Evolutionary conservation across 805 yeast species (phyloP), one percentile per base, ranked within the genome.

Genomic region (Candida incommunis): DNA sequence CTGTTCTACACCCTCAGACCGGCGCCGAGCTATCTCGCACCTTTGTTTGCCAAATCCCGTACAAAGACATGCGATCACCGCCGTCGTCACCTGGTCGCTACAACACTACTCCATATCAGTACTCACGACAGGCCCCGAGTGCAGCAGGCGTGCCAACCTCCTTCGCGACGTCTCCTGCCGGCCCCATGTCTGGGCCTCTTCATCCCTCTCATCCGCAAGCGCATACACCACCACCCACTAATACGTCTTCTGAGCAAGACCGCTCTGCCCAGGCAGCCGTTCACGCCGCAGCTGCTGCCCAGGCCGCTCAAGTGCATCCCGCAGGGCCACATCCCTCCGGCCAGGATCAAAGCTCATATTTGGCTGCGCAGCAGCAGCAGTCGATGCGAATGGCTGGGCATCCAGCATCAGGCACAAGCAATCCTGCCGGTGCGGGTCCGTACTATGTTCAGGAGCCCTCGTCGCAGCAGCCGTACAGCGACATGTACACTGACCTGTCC

Each of bases 1-100:
- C 44, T 15, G 23, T 48, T 13, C 20, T 40, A 3, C 49, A 48
- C 40, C 37, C 27, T 21, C 40, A 45, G 23, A 29, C 46, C 11
- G 11, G 34, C 15, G 41, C 43, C 41, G 49, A 45, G 21, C 24
- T 46, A 20, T 34, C 26, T n/a, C 24, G 43, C n/a, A 18, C 43
- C n/a, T 49, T 31, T 45, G 45, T 51, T 22, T 49, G 51, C 45
- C 44, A 51, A 24, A 47, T 43, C 27, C 44, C 43, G 21, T 51
- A 49, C 48, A 20, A 27, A 29, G 44, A 43, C 48, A 22, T 20
- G 26, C 22, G 42, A 21, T 3, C 40, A 3, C 51, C 16, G 52
- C 40, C 59, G 21, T 9, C 43, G 25, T 42, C 41, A n/a, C 7
- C 34, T 48, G 25, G 16, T 42, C 22, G 22, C 45, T 21, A 43